phyloP scores from a whole-genome alignment of 306 rosid species.

The Mimosa pudica region DNA sequence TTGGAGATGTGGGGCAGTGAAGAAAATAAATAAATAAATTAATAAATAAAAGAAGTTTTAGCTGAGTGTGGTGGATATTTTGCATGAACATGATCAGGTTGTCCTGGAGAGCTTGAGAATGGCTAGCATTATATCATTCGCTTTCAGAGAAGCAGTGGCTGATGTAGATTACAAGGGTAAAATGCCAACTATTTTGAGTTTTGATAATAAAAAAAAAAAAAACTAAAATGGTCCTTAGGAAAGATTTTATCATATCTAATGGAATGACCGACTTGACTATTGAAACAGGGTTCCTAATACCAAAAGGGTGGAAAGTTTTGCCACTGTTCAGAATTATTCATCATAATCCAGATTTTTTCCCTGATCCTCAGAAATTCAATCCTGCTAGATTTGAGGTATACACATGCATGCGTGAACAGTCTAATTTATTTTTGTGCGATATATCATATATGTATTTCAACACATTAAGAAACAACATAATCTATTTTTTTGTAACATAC shows the following conservation, averaged over 20 bases:
- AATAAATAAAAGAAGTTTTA: not conserved
- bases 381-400: slow-evolving; percentile 93
- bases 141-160: slow-evolving; percentile 86
- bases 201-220: too few relatives aligned
- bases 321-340: slow-evolving; percentile 93
- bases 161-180: slow-evolving; percentile 91
- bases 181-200: too few relatives aligned
- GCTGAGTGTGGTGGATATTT: slow-evolving; percentile 14
- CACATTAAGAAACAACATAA: slow-evolving; percentile 1
- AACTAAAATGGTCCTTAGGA: not conserved
- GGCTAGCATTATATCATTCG: slow-evolving; percentile 89
- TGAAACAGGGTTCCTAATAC: slow-evolving; percentile 79
- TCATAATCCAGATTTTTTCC: slow-evolving; percentile 75
- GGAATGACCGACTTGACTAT: slow-evolving; percentile 30
- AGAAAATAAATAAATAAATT: not conserved
- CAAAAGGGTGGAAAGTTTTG: slow-evolving; percentile 98
- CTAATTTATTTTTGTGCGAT: not conserved
- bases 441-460: slow-evolving; percentile 6
- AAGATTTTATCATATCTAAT: not conserved
- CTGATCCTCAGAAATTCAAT: slow-evolving; percentile 74
- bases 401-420: slow-evolving; percentile 4
- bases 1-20: not conserved
- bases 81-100: slow-evolving; percentile 54
- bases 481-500: not conserved
- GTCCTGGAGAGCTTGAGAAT: slow-evolving; percentile 85